Base-by-base conservation (phyloP, 129 eudicot species). In the Centaurea solstitialis region DNA sequence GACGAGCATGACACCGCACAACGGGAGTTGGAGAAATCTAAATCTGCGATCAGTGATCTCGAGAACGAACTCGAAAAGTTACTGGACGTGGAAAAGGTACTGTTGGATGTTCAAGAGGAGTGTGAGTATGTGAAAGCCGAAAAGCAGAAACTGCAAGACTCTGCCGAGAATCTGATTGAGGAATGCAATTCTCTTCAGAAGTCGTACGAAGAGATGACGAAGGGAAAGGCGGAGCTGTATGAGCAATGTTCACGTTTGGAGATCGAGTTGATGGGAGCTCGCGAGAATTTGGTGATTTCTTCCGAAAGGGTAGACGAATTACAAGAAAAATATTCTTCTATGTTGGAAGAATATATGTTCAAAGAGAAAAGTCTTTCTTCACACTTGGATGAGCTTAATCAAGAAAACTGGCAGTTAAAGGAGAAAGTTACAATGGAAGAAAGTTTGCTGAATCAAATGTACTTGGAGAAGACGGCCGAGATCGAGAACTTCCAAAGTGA, bases 301-400 rank as follows among this genome's bases (percentile, higher is more conserved):
- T 79, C 87, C 11, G 80, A 84, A 76, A 87, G 33, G 61, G 74
- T 84, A 53, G 84, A 84, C 43, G 78, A 64, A 59, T 78, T 90
- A 24, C 93, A 93, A 78, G 91, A 78, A 80, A 84, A 81, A 15
- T 72, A 90, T 65, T 68, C 80, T 80, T 81, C 87, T 6, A 73
- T 87, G 81, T 66, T 76, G 81, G 90, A 88, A 70, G 88, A 85
- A 9, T 84, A 87, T 79, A 47, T 86, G 75, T 71, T 81, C 23
- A 87, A 85, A 79, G 93, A 92, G 83, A 88, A 82, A 81, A 72
- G 78, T 66, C 75, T 90, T 22, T 83, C 88, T 64, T 85, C 87
- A 74, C 93, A 92, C 67, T 45, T 92, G 66, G 91, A 92, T 68
- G 87, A 67, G 72, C 86, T 92, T 77, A 84, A 85, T 87, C 90